Evolutionary conservation across 73 alveolate genomes (phyloP).

Genomic region (Symbiodinium natans): DNA sequence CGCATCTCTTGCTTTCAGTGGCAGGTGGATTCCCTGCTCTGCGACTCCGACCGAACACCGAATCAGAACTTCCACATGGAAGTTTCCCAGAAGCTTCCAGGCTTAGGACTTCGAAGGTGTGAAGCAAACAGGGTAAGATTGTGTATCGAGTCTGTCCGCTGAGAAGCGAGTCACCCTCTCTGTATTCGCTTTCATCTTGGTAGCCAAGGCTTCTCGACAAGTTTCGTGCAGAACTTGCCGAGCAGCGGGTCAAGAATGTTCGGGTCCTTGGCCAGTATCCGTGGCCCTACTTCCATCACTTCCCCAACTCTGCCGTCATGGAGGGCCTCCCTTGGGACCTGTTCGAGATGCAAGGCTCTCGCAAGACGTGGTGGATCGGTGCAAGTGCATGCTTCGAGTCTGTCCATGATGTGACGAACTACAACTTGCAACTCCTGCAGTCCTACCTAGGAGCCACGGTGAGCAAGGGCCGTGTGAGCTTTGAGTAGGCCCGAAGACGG

Average conservation of each 20-base stretch:
- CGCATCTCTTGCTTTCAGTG: neutral
- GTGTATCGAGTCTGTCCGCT: too few relatives aligned
- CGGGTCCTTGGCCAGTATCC: too few relatives aligned
- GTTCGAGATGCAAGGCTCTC: slow-evolving; percentile 28
- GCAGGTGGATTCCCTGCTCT: neutral
- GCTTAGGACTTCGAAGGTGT: too few relatives aligned
- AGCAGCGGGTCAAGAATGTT: neutral
- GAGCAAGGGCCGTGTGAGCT: too few relatives aligned
- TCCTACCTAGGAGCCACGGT: too few relatives aligned
- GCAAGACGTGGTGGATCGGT: slow-evolving; percentile 78
- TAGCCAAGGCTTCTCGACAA: too few relatives aligned
- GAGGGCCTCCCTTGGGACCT: slow-evolving; percentile 52
- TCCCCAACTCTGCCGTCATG: slow-evolving; percentile 7
- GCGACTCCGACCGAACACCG: slow-evolving; percentile 47
- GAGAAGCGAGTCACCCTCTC: too few relatives aligned
- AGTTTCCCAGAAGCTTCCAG: neutral
- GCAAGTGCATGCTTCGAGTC: slow-evolving; percentile 78
- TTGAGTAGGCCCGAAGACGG: too few relatives aligned
- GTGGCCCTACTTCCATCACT: slow-evolving; percentile 75
- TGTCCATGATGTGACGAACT: slow-evolving; percentile 65
- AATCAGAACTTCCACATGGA: slow-evolving; percentile 1
- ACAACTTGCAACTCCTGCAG: neutral
- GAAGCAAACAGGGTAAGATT: too few relatives aligned
- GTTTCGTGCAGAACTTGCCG: too few relatives aligned
- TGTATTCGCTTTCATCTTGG: too few relatives aligned